Conservation (phyloP, 768 basidiomycete genomes). For the Amanita pallidorosea region DNA sequence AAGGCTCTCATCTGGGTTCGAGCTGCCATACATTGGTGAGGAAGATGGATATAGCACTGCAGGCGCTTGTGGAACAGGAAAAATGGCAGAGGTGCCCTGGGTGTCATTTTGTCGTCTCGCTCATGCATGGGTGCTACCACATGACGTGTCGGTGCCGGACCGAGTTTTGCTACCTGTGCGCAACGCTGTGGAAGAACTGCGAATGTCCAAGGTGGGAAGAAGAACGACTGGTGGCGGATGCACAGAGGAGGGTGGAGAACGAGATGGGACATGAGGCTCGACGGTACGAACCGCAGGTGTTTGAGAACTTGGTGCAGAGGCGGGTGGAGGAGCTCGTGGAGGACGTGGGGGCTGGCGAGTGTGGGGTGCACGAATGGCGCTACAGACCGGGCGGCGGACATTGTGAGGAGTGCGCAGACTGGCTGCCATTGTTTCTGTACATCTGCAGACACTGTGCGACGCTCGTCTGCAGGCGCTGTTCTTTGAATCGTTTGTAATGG, state of each 20-base stretch:
- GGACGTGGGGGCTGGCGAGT: not conserved
- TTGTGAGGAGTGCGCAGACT: conserved; percentile 1
- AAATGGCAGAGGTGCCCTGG: too few species aligned
- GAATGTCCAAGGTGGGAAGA: too few species aligned
- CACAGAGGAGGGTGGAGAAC: conserved; percentile 1
- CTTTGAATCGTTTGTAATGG: too few species aligned
- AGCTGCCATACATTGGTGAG: conserved; percentile 13
- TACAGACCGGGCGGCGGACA: not conserved
- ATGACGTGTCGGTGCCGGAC: conserved; percentile 51
- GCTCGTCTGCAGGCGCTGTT: conserved; percentile 3
- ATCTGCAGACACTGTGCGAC: too few species aligned
- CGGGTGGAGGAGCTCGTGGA: not conserved
- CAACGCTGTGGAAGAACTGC: too few species aligned
- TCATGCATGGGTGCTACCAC: conserved; percentile 48
- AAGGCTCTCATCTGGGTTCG: conserved; percentile 18
- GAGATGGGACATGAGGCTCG: too few species aligned
- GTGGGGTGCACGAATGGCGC: not conserved
- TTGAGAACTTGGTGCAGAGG: not conserved
- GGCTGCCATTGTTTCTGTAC: too few species aligned
- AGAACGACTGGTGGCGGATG: too few species aligned
- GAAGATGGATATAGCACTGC: conserved; percentile 22
- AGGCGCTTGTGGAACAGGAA: conserved; percentile 41
- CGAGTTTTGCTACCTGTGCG: conserved; percentile 60
- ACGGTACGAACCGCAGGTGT: not conserved
- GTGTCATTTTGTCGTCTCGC: conserved; percentile 47